Evolutionary conservation across 805 yeast species (phyloP).

Genomic region (Zygoascus biomembranicola): DNA sequence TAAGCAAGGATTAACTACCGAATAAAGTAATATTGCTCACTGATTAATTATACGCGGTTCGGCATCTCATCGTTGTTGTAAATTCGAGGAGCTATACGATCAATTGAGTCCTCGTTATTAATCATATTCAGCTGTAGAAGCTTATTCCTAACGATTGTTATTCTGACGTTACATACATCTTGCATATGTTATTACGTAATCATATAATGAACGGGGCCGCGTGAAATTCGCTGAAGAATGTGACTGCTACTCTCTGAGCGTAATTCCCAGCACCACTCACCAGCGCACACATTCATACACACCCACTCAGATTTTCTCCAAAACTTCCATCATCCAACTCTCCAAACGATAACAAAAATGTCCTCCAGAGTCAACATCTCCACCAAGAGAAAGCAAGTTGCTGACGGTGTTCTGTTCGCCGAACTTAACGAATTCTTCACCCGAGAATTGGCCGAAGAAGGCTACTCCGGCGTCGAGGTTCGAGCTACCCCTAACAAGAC

Average conservation of each 20-base stretch:
- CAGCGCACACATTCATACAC: background rate
- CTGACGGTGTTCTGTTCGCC: conserved; percentile 99
- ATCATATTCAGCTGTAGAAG: too few relatives aligned
- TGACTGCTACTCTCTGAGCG: background rate
- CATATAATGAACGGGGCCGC: too few relatives aligned
- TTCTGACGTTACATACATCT: too few relatives aligned
- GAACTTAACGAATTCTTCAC: conserved; percentile 99
- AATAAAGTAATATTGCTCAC: too few relatives aligned
- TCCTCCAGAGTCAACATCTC: conserved; percentile 51
- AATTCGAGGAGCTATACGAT: too few relatives aligned
- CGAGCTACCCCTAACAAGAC: conserved; percentile 97
- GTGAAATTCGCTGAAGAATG: background rate
- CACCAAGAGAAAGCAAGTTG: conserved; percentile 98
- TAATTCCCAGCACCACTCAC: background rate
- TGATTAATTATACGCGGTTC: too few relatives aligned
- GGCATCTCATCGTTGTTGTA: too few relatives aligned
- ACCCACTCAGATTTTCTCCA: conserved; percentile 2
- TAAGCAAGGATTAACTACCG: too few relatives aligned
- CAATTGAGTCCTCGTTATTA: too few relatives aligned
- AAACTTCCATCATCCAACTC: conserved; percentile 1
- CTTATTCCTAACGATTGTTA: too few relatives aligned
- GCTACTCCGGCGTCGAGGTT: conserved; percentile 99
- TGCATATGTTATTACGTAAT: too few relatives aligned
- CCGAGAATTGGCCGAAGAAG: conserved; percentile 99
- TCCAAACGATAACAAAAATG: conserved; percentile 12